Evolutionary conservation across 2,329 filamentous ascomycete genomes (phyloP), one percentile per base, ranked within the genome.

Genomic region (Sclerotinia minor): DNA sequence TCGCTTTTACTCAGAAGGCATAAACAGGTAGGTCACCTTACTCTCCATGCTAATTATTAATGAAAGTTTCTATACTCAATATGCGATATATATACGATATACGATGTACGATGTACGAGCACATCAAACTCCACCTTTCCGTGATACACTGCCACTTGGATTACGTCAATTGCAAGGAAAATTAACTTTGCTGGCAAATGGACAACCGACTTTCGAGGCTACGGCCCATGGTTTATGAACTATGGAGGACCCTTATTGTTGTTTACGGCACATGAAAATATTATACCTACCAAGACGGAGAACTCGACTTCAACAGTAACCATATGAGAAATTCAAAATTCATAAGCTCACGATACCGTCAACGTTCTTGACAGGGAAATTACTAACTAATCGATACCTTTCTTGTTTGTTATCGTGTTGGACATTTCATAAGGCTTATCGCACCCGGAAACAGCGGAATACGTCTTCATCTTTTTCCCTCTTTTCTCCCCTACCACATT

Each of bases 391-490:
- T 24, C 21, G n/a, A n/a, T 38, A 15, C 38, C 35, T 38, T 38
- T 38, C 5, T 35, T 54, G 53, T 17, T 38, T 61, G 29, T 49
- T 61, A 26, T 49, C 45, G n/a, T 38, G 21, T 38, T 50, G 29
- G n/a, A 61, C 17, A 32, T n/a, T 64, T 38, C 60, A 54, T 64
- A 64, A 54, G 49, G 32, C 60, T 64, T 64, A 54, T 64, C 57
- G 38, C 65, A 67, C 54, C 49, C 65, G 65, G 65, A 52, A 63
- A 44, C 44, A 35, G 38, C 35, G 55, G 55, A 61, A 61, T 50
- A 50, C 59, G 45, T 32, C 32, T 50, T 38, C 65, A 61, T 38
- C 57, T 53, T 35, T 24, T 24, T 52, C 19, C 47, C 45, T 38
- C 21, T 63, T 15, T 50, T 21, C 35, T 32, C n/a, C 32, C 47